Evolutionary conservation across 2,329 filamentous ascomycete species (phyloP).

Genomic region (Fusarium haematococcum): DNA sequence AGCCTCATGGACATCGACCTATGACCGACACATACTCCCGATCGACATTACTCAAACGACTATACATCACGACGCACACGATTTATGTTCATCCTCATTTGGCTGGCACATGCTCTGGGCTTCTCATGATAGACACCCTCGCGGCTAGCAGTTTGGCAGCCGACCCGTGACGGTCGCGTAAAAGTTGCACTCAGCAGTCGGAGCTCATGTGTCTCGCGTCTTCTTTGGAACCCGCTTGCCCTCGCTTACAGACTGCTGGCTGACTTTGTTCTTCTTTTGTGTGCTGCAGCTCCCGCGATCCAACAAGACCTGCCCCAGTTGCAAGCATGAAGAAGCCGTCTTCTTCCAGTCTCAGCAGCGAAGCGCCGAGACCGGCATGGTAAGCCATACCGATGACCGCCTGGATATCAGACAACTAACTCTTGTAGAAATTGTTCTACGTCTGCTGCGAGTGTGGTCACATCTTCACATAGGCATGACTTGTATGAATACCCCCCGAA

Average conservation of each 20-base stretch:
- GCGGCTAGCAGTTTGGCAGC: slow-evolving; percentile 33
- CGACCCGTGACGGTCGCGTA: slow-evolving; percentile 30
- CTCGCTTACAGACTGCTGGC: slow-evolving; percentile 51
- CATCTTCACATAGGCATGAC: slow-evolving; percentile 73
- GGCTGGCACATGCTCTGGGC: slow-evolving; percentile 44
- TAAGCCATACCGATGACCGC: slow-evolving; percentile 59
- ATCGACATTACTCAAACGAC: slow-evolving; percentile 10
- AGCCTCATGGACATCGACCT: slow-evolving; percentile 37
- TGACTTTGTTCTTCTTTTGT: slow-evolving; percentile 54
- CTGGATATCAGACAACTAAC: slow-evolving; percentile 7
- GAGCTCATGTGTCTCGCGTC: slow-evolving; percentile 40
- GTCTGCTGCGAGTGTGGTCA: slow-evolving; percentile 95
- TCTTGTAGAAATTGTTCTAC: slow-evolving; percentile 83
- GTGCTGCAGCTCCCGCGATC: slow-evolving; percentile 85
- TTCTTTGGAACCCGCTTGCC: slow-evolving; percentile 46
- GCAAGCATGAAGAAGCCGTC: slow-evolving; percentile 89
- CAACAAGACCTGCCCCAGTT: slow-evolving; percentile 86
- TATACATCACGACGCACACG: slow-evolving; percentile 24
- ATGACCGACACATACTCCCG: slow-evolving; percentile 14
- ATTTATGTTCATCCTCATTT: slow-evolving; percentile 15
- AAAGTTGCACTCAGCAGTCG: slow-evolving; percentile 40
- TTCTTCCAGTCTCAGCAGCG: slow-evolving; percentile 99
- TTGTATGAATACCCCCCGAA: slow-evolving; percentile 42
- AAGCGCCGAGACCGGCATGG: slow-evolving; percentile 98
- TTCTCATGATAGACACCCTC: slow-evolving; percentile 15